These are phyloP conservation scores for Agrocybe pediades DNA, from an alignment of 768 basidiomycete genomes.

Conservation along the genomic window DNA sequence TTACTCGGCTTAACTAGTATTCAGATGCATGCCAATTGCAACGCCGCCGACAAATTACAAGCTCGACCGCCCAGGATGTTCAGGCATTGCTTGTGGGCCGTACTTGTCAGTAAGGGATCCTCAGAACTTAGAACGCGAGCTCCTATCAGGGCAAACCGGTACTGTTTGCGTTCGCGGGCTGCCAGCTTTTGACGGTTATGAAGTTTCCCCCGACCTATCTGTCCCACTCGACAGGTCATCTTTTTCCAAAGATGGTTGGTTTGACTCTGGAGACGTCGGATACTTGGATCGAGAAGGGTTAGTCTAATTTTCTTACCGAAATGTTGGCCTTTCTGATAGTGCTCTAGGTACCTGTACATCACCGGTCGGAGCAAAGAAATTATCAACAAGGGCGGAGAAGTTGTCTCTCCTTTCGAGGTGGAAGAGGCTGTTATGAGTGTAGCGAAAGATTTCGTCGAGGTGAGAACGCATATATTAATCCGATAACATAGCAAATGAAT, in stretches of 20 bases:
- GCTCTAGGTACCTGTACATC: slow-evolving; percentile 42
- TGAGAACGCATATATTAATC: slow-evolving; percentile 13
- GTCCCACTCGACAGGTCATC: slow-evolving; percentile 45
- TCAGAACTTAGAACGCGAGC: slow-evolving; percentile 33
- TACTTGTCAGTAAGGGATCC: slow-evolving; percentile 45
- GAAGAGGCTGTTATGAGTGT: slow-evolving; percentile 54
- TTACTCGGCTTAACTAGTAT: slow-evolving; percentile 1
- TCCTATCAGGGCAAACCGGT: slow-evolving; percentile 43
- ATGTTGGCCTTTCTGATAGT: not conserved
- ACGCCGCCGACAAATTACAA: slow-evolving; percentile 43
- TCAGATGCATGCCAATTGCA: slow-evolving; percentile 52
- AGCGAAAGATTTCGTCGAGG: slow-evolving; percentile 42
- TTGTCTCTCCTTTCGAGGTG: slow-evolving; percentile 61
- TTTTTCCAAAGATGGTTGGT: slow-evolving; percentile 54
- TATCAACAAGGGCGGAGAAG: slow-evolving; percentile 62
- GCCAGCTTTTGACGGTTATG: slow-evolving; percentile 55
- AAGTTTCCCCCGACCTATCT: slow-evolving; percentile 43
- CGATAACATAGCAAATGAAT: not conserved
- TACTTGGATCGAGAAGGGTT: slow-evolving; percentile 48
- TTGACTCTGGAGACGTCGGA: slow-evolving; percentile 50
- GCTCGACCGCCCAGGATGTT: slow-evolving; percentile 48
- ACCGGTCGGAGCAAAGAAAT: slow-evolving; percentile 64
- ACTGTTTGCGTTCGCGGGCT: slow-evolving; percentile 57
- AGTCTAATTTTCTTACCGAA: slow-evolving; percentile 3
- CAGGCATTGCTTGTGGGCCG: slow-evolving; percentile 49